Evolutionary conservation across 2,329 filamentous ascomycete species (phyloP).

Genomic region (Botrytis tulipae): DNA sequence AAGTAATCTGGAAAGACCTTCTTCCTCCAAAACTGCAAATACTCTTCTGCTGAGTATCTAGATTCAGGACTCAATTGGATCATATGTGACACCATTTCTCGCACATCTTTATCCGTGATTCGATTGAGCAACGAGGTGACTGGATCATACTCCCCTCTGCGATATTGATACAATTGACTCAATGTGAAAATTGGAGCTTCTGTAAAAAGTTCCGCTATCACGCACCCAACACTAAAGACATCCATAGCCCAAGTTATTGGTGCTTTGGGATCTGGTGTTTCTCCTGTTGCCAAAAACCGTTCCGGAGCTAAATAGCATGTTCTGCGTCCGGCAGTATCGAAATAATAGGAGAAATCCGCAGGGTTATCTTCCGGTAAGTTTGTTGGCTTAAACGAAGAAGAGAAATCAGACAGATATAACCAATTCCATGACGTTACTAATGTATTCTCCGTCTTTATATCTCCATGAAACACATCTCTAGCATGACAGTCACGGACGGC

Average conservation of each 20-base stretch:
- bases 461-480: constrained; percentile 87
- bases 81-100: constrained; percentile 92
- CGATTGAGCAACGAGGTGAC: constrained; percentile 75
- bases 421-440: constrained; percentile 99
- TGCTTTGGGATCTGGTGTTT: constrained; percentile 61
- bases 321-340: constrained; percentile 85
- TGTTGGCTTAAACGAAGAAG: constrained; percentile 90
- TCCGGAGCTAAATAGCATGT: constrained; percentile 97
- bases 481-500: constrained; percentile 89
- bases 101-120: constrained; percentile 82
- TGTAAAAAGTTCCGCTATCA: constrained; percentile 93
- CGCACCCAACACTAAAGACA: constrained; percentile 93
- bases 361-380: constrained; percentile 95
- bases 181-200: constrained; percentile 97
- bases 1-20: constrained; percentile 97
- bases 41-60: constrained; percentile 90
- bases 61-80: constrained; percentile 91
- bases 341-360: constrained; percentile 96
- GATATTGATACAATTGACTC: constrained; percentile 92
- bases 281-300: constrained; percentile 73
- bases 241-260: constrained; percentile 93
- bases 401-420: constrained; percentile 97
- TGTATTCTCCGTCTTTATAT: constrained; percentile 98
- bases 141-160: constrained; percentile 88
- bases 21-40: constrained; percentile 84